Base-by-base conservation (phyloP, 805 yeast species). In the Teunomyces stri region DNA sequence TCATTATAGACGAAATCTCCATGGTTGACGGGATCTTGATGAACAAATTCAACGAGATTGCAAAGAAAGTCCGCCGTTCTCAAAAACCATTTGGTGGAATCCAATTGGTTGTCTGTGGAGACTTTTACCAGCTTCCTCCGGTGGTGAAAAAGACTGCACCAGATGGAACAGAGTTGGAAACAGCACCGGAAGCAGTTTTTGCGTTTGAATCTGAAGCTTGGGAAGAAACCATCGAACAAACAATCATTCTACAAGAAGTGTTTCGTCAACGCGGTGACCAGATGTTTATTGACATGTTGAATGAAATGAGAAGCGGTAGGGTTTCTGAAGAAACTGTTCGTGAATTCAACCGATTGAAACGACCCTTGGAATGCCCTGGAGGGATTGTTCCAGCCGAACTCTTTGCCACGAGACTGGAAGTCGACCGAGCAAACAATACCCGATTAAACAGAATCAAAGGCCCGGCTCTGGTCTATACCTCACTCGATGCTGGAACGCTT, bases 51-150 rank as follows among this genome's bases (percentile, higher is more conserved):
- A 80, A 86, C 54, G 67, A 63, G 20, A 76, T 87, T 42, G 91
- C 87, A 0, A 72, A 77, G 53, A 65, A 61, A 18, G 47, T 87
- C 6, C 65, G 84, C 31, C 66, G 65, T 41, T 72, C 60, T 47
- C 58, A 63, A 7, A 46, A 53, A 29, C 91, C 95, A 0, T 87
- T 87, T 71, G 96, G 96, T 20, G 94, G 94, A 0, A 82, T 87
- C 18, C 96, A 87, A 56, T 57, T 87, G 13, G 76, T 87, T 28
- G 77, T 84, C 12, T 83, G 89, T 68, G 95, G 96, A 5, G 96
- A 87, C 62, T 87, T 87, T 60, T 87, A 80, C 61, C 96, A 87
- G 59, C 65, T 87, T 38, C 96, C 96, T 0, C 96, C 96, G 0
- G 89, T 84, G 6, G 63, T 72, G 11, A 74, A 65, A 46, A 55